Evolutionary conservation across 768 basidiomycete species (phyloP).

Genomic region (Rossbeevera mucosa): DNA sequence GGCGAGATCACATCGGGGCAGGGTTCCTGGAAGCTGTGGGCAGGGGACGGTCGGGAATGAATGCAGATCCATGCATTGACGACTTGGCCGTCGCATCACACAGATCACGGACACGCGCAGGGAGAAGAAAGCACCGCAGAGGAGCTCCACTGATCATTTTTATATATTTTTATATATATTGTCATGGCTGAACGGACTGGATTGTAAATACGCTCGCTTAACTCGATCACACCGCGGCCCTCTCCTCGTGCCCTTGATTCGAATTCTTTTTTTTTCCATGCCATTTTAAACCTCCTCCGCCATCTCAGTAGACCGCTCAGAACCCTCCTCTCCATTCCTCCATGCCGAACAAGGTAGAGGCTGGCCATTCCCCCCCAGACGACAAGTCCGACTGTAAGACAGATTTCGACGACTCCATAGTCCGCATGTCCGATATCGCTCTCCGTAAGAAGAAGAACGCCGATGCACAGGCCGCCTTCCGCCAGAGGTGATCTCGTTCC

Average conservation of each 20-base stretch:
- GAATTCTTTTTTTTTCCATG: slow-evolving; percentile 61
- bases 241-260: slow-evolving; percentile 66
- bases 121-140: background rate
- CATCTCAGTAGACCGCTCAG: slow-evolving; percentile 9
- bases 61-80: slow-evolving; percentile 27
- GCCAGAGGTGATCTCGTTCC: slow-evolving; percentile 43
- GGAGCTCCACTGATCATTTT: background rate
- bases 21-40: slow-evolving; percentile 30
- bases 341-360: slow-evolving; percentile 31
- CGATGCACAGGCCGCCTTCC: slow-evolving; percentile 83
- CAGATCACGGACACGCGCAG: slow-evolving; percentile 3
- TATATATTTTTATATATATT: background rate
- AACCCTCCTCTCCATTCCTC: slow-evolving; percentile 4
- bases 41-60: slow-evolving; percentile 29
- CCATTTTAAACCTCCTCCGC: slow-evolving; percentile 50
- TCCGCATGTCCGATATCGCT: slow-evolving; percentile 60
- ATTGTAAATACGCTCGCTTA: slow-evolving; percentile 38
- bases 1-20: slow-evolving; percentile 21
- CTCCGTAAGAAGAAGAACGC: slow-evolving; percentile 87
- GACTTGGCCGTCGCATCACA: background rate
- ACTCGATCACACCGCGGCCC: slow-evolving; percentile 38
- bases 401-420: slow-evolving; percentile 31
- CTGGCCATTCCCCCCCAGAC: slow-evolving; percentile 30
- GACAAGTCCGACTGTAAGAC: slow-evolving; percentile 35
- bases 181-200: slow-evolving; percentile 25